Evolutionary conservation across 2,329 filamentous ascomycete species (phyloP), one percentile per base, ranked within the genome.

Genomic region (Didymella lethalis): DNA sequence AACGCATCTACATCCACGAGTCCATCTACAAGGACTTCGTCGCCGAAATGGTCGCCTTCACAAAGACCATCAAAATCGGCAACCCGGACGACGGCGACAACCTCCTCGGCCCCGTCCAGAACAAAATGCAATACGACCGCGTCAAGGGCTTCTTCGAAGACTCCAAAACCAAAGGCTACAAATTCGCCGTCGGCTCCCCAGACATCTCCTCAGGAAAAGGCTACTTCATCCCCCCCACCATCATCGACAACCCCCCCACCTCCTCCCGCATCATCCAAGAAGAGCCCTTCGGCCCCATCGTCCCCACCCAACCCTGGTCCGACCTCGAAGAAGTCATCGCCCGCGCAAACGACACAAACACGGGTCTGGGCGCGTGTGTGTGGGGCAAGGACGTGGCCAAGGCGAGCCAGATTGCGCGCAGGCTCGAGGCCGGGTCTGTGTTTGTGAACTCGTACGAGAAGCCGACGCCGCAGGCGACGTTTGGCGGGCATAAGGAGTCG

Each of bases 401-500:
- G 48, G 84, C 83, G 1, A 73, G 79, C 64, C 70, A 76, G 41
- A 80, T 86, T 57, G 83, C 80, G 4, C 72, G 75, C 40, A 71
- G 77, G 26, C 70, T 87, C 16, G 77, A 84, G 67, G 81, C 84
- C n/a, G 85, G 85, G 1, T 84, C 75, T 29, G 82, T 86, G 18
- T 87, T 82, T 72, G 78, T 86, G 55, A 87, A 87, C 73, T 80
- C 77, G 20, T 82, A 74, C 59, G 78, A 82, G 70, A 80, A 81
- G 70, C 76, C 78, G 0, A 80, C 77, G 4, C 79, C 82, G 0
- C 74, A 79, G 64, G 82, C 81, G 4, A 73, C 78, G 65, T 93
- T 93, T 66, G 89, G 90, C 53, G 92, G 92, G 0, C 92, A 85
- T 82, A 94, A 93, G 80, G 85, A 92, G 79, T 86, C 82, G 26